A percentile compares a stretch with the other conserved stretches of the same genome.
Conservation (phyloP, 768 basidiomycete species). For the Collybiopsis luxurians region DNA sequence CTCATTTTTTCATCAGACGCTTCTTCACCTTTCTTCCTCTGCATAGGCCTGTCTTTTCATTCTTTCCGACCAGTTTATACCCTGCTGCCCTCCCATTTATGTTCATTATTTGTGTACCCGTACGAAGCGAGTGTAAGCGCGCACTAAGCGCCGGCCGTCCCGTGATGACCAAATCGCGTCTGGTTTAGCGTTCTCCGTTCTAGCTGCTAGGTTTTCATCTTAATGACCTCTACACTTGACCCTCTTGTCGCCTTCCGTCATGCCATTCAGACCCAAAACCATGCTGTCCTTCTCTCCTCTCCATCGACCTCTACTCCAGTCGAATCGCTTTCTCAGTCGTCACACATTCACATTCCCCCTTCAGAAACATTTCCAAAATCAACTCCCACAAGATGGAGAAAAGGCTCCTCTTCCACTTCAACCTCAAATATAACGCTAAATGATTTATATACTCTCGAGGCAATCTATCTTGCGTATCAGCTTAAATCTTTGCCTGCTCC, state of each 20-base stretch:
- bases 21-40: neutral
- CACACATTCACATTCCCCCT: conserved; percentile 60
- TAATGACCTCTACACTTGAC: too few species aligned
- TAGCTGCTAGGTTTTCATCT: too few species aligned
- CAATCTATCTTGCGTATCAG: conserved; percentile 83
- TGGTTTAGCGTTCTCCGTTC: too few species aligned
- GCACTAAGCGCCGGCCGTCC: too few species aligned
- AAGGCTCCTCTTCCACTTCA: conserved; percentile 31
- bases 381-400: conserved; percentile 74
- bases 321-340: conserved; percentile 48
- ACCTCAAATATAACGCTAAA: conserved; percentile 29
- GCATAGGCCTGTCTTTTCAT: too few species aligned
- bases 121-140: too few species aligned
- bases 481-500: conserved; percentile 69
- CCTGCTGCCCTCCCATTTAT: too few species aligned
- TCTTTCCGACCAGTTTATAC: too few species aligned
- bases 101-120: too few species aligned
- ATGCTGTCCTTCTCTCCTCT: conserved; percentile 46
- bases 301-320: conserved; percentile 37
- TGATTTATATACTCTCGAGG: conserved; percentile 80
- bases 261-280: conserved; percentile 53
- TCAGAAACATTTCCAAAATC: conserved; percentile 63
- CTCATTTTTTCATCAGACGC: conserved; percentile 1
- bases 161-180: too few species aligned
- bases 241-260: conserved; percentile 56